Evolutionary conservation across 345 rosid genomes (phyloP).

Genomic region (Brassica incana): DNA sequence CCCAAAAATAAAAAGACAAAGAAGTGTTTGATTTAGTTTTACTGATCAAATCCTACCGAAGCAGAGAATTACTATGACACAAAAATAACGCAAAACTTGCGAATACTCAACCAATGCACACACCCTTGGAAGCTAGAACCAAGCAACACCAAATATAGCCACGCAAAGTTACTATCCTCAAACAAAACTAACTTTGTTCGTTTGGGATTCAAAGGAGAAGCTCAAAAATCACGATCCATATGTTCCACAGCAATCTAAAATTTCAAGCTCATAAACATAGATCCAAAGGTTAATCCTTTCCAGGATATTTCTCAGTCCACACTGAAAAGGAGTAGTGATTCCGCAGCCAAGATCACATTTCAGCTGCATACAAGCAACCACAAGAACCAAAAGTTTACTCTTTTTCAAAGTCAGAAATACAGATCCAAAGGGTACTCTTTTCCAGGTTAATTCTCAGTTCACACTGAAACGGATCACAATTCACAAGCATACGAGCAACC

Average conservation of each 20-base stretch:
- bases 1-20: constrained; percentile 5
- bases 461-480: not conserved
- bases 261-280: not conserved
- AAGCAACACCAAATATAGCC: not conserved
- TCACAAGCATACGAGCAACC: constrained; percentile 15
- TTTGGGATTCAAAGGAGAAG: not conserved
- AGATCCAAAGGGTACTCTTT: constrained; percentile 2
- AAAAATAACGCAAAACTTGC: not conserved
- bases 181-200: constrained; percentile 3
- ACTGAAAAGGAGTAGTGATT: not conserved
- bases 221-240: not conserved
- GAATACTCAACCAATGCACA: not conserved
- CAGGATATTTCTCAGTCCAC: not conserved
- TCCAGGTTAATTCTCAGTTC: not conserved
- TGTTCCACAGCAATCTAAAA: not conserved
- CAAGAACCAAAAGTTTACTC: not conserved
- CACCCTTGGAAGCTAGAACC: not conserved
- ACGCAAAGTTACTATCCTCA: not conserved
- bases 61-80: not conserved
- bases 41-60: not conserved
- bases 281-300: not conserved
- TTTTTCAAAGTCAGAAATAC: not conserved
- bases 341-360: not conserved
- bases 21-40: not conserved
- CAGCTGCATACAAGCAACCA: constrained; percentile 6